A percentile compares a stretch with the other conserved stretches of the same genome.
Conservation (phyloP, 257 asterid species). For the Handroanthus guayacan region DNA sequence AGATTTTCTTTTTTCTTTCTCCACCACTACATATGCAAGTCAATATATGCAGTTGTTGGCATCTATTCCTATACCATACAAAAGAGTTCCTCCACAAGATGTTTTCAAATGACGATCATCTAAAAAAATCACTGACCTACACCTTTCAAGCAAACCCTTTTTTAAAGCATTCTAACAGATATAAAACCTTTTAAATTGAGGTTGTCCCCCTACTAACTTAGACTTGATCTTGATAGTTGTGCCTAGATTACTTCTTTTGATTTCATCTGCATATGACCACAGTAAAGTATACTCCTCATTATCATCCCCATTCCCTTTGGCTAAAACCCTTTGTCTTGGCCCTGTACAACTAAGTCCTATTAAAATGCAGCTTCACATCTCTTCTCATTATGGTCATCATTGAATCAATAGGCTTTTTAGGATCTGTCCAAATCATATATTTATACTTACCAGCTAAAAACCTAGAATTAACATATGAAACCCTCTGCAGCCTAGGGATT, state of each 20-base stretch:
- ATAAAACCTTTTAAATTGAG: not conserved
- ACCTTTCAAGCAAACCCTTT: not conserved
- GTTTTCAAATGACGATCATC: constrained; percentile 4
- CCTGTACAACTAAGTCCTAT: not conserved
- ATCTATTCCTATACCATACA: not conserved
- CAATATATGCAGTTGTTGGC: constrained; percentile 9
- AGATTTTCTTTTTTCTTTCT: not conserved
- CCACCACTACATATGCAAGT: constrained; percentile 20
- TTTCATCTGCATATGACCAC: not conserved
- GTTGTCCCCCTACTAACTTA: not conserved
- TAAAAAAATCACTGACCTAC: not conserved
- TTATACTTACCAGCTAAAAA: not conserved
- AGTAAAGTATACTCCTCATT: not conserved
- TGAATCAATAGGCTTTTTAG: not conserved
- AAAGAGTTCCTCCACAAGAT: not conserved
- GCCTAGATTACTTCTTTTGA: not conserved
- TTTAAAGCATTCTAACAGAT: constrained; percentile 10
- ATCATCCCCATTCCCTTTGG: not conserved
- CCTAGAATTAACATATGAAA: not conserved
- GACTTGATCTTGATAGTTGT: constrained; percentile 15
- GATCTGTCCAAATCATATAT: not conserved
- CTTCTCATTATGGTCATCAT: not conserved
- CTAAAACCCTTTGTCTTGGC: not conserved
- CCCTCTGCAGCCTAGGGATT: not conserved
- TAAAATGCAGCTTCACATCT: not conserved